These are phyloP conservation scores for Fusarium austroafricanum DNA, from an alignment of 2,329 filamentous ascomycete species.

Conservation along the genomic window DNA sequence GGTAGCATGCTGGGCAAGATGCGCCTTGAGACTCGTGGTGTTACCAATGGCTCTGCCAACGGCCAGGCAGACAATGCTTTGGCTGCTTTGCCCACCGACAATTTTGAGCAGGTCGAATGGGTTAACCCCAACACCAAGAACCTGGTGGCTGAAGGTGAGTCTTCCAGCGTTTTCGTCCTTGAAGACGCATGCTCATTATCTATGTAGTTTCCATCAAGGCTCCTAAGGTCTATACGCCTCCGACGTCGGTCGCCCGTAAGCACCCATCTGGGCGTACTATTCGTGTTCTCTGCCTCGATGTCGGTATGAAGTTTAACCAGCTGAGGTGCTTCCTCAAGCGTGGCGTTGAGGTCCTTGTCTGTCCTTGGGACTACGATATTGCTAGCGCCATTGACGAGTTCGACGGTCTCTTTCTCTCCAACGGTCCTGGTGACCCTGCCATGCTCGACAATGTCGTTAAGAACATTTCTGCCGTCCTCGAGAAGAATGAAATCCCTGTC, in stretches of 20 bases:
- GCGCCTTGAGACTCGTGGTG: constrained; percentile 71
- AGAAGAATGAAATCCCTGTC: constrained; percentile 84
- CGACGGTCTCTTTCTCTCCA: constrained; percentile 97
- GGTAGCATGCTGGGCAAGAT: constrained; percentile 97
- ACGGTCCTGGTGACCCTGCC: constrained; percentile 95
- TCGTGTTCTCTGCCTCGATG: constrained; percentile 92
- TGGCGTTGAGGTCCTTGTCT: constrained; percentile 92
- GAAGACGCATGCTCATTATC: constrained; percentile 54
- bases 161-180: constrained; percentile 27
- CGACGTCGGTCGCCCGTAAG: constrained; percentile 76
- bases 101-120: constrained; percentile 88
- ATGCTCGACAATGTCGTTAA: constrained; percentile 83
- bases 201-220: constrained; percentile 84
- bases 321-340: constrained; percentile 90
- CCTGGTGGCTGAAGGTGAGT: constrained; percentile 92
- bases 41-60: constrained; percentile 58
- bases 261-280: constrained; percentile 90
- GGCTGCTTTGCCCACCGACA: constrained; percentile 46
- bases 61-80: constrained; percentile 43
- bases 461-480: constrained; percentile 80
- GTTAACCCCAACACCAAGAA: constrained; percentile 92
- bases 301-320: constrained; percentile 99
- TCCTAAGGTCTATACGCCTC: constrained; percentile 87
- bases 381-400: constrained; percentile 83
- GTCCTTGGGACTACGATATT: constrained; percentile 97